Conservation (phyloP, 192 early-diverging fungal genomes). For the Backusella liffmaniae region DNA sequence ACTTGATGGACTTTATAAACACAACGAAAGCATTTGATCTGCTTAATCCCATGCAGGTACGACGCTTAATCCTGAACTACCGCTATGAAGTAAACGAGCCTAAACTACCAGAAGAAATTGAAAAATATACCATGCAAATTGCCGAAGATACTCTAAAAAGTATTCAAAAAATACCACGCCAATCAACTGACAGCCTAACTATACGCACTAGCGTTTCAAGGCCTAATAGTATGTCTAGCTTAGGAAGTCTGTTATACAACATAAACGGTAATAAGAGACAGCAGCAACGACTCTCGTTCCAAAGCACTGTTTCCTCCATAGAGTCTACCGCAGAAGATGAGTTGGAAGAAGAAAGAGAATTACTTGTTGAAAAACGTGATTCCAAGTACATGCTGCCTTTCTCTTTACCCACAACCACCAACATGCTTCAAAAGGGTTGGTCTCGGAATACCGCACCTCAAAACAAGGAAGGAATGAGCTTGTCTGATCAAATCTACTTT, state of each 20-base stretch:
- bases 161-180: slow-evolving; percentile 11
- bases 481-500: slow-evolving; percentile 15
- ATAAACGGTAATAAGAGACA: neutral
- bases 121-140: slow-evolving; percentile 72
- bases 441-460: slow-evolving; percentile 7
- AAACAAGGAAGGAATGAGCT: neutral
- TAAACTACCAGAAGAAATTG: slow-evolving; percentile 71
- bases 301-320: neutral
- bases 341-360: slow-evolving; percentile 36
- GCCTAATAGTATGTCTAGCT: slow-evolving; percentile 17
- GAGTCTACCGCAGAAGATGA: slow-evolving; percentile 32
- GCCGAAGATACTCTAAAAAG: slow-evolving; percentile 63
- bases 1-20: slow-evolving; percentile 74
- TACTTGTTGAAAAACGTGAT: slow-evolving; percentile 55
- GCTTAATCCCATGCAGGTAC: slow-evolving; percentile 73
- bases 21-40: slow-evolving; percentile 63
- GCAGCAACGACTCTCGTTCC: neutral
- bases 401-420: slow-evolving; percentile 57
- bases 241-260: slow-evolving; percentile 7
- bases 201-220: neutral
- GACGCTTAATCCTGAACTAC: slow-evolving; percentile 73
- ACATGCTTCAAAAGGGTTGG: slow-evolving; percentile 26
- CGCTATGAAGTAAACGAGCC: slow-evolving; percentile 88
- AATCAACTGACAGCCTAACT: neutral
- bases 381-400: slow-evolving; percentile 56